Base-by-base conservation (phyloP, 1,284 basidiomycete species). In the Exsudoporus floridanus region DNA sequence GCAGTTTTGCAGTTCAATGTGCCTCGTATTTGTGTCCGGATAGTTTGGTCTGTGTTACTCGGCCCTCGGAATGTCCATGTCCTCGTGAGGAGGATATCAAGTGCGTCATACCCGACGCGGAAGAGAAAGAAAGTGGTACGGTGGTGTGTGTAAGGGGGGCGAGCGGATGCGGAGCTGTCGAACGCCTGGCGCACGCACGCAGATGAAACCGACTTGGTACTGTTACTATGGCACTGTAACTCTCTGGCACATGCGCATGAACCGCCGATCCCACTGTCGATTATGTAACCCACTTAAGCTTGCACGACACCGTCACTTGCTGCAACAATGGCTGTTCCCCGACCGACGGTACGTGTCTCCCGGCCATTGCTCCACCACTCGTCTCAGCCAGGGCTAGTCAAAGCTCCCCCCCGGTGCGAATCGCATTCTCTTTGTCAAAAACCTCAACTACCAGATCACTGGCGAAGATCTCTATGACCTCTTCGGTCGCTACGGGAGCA, bases 401-500 rank as follows among this genome's bases (percentile, higher is more conserved):
- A 90, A 92, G 69, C 80, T 92, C 19, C 89, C 90, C 7, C 86
- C 89, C 30, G 90, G 90, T 46, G 90, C 89, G 16, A 92, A 92
- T 66, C 83, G 90, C 45, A 90, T 92, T 52, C 78, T 92, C 39
- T 92, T 92, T 61, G 87, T 92, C 30, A 92, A 92, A 75, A 96
- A 96, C 65, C 76, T 96, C 56, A 96, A 94, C 73, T 99, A 98
- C 76, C 88, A 89, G 71, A 98, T 96, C 62, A 90, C 86, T 39
- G 95, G 94, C 43, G 87, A 94, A 54, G 95, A 98, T 71, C 74
- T 98, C 58, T 98, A 98, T 73, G 96, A 99, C 74, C 80, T 99
- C 53, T 99, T 99, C 67, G 96, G 95, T 50, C 90, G 94, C 57
- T 99, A 99, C 76, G 96, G 96, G 39, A 92, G 92, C 60, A 94